Evolutionary conservation across 1,284 basidiomycete genomes (phyloP).

Genomic region (Irpex sp.): DNA sequence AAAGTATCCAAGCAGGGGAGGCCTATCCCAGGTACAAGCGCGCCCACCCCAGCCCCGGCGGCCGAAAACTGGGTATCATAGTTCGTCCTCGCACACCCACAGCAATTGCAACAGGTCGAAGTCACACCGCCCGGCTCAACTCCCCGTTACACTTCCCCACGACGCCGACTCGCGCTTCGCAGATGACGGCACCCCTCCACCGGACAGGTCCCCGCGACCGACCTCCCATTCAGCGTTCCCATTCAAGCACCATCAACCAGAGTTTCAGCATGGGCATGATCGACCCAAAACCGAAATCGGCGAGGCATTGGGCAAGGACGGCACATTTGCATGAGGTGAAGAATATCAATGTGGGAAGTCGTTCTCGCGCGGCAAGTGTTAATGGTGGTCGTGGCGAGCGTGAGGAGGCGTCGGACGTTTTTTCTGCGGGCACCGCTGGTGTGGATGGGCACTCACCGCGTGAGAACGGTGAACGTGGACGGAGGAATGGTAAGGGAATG

Average conservation of each 20-base stretch:
- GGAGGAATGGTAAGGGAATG: neutral
- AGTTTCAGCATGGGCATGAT: conserved; percentile 25
- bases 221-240: conserved; percentile 40
- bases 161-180: conserved; percentile 2
- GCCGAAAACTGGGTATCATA: conserved; percentile 10
- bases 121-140: conserved; percentile 19
- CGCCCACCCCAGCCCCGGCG: conserved; percentile 12
- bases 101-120: conserved; percentile 14
- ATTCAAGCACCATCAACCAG: conserved; percentile 36
- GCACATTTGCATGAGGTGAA: conserved; percentile 72
- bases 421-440: neutral
- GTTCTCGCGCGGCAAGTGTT: neutral
- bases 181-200: conserved; percentile 9
- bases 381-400: neutral
- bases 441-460: neutral
- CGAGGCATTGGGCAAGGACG: conserved; percentile 61
- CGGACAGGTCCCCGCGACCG: conserved; percentile 18
- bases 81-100: conserved; percentile 26
- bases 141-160: conserved; percentile 13
- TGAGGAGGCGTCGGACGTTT: neutral
- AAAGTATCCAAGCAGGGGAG: conserved; percentile 15
- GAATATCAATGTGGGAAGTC: conserved; percentile 2
- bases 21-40: conserved; percentile 14
- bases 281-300: conserved; percentile 39
- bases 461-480: neutral